Evolutionary conservation across 768 basidiomycete genomes (phyloP).

Genomic region (Hygrocybe punicea): DNA sequence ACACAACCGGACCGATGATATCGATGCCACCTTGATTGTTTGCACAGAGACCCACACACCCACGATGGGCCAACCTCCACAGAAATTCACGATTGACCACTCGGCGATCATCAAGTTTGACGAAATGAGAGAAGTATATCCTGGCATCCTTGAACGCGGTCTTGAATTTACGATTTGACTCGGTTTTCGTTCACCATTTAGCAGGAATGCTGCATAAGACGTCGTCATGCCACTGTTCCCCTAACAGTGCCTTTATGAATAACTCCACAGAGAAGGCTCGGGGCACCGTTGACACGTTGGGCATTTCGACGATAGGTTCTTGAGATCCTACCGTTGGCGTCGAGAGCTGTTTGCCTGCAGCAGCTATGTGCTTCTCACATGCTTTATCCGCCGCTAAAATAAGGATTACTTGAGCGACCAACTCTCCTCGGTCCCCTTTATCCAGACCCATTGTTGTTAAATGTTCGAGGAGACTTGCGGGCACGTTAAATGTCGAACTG

Average conservation of each 20-base stretch:
- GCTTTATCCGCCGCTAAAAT: constrained; percentile 2
- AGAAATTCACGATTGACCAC: constrained; percentile 18
- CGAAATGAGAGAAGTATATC: constrained; percentile 25
- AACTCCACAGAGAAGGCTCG: too few relatives aligned
- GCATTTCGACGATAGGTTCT: neutral
- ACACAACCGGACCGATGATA: constrained; percentile 16
- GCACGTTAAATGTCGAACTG: neutral
- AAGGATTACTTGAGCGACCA: neutral
- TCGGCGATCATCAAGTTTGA: constrained; percentile 18
- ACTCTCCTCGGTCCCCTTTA: constrained; percentile 4
- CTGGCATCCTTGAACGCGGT: neutral
- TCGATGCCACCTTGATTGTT: constrained; percentile 17
- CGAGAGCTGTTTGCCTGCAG: neutral
- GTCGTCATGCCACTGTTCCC: too few relatives aligned
- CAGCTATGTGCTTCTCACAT: neutral
- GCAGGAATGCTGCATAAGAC: neutral
- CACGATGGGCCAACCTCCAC: constrained; percentile 14
- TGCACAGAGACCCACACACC: constrained; percentile 23
- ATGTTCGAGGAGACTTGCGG: neutral
- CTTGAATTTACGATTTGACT: neutral
- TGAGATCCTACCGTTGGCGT: neutral
- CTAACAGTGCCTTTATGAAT: too few relatives aligned
- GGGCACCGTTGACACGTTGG: too few relatives aligned
- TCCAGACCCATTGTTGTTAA: neutral
- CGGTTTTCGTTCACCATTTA: neutral